phyloP scores from a whole-genome alignment of 768 basidiomycete species.

The Suillus lakei region DNA sequence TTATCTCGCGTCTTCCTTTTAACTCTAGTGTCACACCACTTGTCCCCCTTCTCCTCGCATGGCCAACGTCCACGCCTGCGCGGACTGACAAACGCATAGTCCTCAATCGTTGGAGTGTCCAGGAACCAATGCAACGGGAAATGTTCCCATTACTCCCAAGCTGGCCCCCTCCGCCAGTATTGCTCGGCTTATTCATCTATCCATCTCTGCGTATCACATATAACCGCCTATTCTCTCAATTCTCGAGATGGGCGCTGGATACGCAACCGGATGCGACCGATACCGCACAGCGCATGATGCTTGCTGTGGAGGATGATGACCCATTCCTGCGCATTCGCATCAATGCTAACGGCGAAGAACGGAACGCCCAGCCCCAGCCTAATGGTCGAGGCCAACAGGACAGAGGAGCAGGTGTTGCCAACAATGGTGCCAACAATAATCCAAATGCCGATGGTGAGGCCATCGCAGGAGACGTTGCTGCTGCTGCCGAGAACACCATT shows the following conservation, averaged over 20 bases:
- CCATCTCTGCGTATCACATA: constrained; percentile 54
- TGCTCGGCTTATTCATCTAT: constrained; percentile 57
- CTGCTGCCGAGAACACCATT: constrained; percentile 62
- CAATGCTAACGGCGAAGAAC: constrained; percentile 40
- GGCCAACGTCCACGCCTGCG: constrained; percentile 35
- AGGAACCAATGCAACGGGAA: constrained; percentile 13
- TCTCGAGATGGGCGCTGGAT: constrained; percentile 52
- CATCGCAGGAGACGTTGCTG: constrained; percentile 40
- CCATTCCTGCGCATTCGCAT: constrained; percentile 34
- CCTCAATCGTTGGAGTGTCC: constrained; percentile 14
- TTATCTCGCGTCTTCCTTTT: constrained; percentile 60
- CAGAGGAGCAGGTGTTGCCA: constrained; percentile 14
- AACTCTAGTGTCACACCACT: constrained; percentile 30
- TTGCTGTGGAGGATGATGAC: constrained; percentile 31
- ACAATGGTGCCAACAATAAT: constrained; percentile 18
- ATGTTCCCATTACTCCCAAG: constrained; percentile 34
- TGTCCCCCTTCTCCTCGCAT: constrained; percentile 30
- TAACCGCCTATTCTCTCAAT: constrained; percentile 41
- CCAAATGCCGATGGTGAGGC: constrained; percentile 14
- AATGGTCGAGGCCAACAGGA: constrained; percentile 17
- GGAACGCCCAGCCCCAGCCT: constrained; percentile 15
- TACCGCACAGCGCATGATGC: constrained; percentile 24
- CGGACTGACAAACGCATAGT: constrained; percentile 11
- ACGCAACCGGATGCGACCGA: constrained; percentile 24
- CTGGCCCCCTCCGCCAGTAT: constrained; percentile 67